Conservation (phyloP, 2,329 filamentous ascomycete species). For the Lizonia empirigonia region DNA sequence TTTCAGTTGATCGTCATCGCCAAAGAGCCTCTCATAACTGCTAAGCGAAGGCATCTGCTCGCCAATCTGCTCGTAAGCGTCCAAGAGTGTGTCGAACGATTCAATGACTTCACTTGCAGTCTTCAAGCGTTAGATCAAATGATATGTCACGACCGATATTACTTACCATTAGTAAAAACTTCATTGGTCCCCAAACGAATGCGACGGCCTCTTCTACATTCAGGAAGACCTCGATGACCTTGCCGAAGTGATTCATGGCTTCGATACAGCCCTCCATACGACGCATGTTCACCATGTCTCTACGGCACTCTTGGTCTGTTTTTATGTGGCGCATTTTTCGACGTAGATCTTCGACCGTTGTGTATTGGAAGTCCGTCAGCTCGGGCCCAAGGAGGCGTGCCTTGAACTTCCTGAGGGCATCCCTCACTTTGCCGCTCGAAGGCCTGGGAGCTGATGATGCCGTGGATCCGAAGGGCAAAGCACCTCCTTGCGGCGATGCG, state of each 20-base stretch:
- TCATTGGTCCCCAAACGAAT: conserved; percentile 48
- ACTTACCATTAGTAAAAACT: conserved; percentile 43
- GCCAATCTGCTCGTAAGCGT: conserved; percentile 49
- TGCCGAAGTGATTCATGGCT: conserved; percentile 48
- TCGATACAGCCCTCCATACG: conserved; percentile 33
- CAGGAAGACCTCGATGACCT: conserved; percentile 46
- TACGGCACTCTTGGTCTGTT: conserved; percentile 22
- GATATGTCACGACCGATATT: background rate
- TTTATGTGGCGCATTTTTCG: conserved; percentile 20
- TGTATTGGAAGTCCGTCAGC: conserved; percentile 20
- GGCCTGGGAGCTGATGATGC: background rate
- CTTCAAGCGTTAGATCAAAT: conserved; percentile 14
- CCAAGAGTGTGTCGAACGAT: conserved; percentile 46
- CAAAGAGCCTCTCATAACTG: conserved; percentile 42
- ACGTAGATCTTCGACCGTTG: conserved; percentile 23
- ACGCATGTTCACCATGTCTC: conserved; percentile 22
- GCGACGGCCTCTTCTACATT: conserved; percentile 40
- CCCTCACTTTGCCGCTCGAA: background rate
- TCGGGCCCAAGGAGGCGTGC: conserved; percentile 20
- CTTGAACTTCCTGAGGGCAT: conserved; percentile 23
- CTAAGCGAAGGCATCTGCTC: conserved; percentile 47
- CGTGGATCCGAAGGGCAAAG: background rate
- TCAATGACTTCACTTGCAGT: conserved; percentile 41
- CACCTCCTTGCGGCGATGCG: background rate
- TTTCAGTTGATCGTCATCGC: conserved; percentile 36